A percentile compares a stretch with the other conserved stretches of the same genome.
Conservation (phyloP, 495 filamentous ascomycete genomes). For the Xylaria curta region DNA sequence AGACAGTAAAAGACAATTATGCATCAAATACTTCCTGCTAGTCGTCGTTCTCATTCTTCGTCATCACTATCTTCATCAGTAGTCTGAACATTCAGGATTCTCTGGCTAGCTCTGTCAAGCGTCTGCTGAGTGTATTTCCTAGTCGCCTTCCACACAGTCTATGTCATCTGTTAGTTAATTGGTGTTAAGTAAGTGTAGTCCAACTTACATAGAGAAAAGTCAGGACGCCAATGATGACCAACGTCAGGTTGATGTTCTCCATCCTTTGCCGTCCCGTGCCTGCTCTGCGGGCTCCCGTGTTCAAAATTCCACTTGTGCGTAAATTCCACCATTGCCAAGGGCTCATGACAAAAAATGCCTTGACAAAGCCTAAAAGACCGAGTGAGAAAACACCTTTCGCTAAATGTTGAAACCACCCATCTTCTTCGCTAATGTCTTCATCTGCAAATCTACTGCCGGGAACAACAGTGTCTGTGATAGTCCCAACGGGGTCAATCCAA, state of each 20-base stretch:
- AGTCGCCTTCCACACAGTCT: slow-evolving; percentile 84
- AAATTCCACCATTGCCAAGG: slow-evolving; percentile 81
- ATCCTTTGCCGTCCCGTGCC: slow-evolving; percentile 74
- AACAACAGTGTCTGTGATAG: slow-evolving; percentile 46
- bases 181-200: background rate
- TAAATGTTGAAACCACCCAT: slow-evolving; percentile 79
- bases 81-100: slow-evolving; percentile 79
- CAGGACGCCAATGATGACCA: slow-evolving; percentile 78
- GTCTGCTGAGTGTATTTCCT: slow-evolving; percentile 70
- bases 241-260: slow-evolving; percentile 73
- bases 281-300: slow-evolving; percentile 55
- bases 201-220: slow-evolving; percentile 82
- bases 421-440: slow-evolving; percentile 49
- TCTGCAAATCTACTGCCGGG: slow-evolving; percentile 43
- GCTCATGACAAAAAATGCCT: slow-evolving; percentile 74
- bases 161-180: slow-evolving; percentile 16
- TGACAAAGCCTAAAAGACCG: slow-evolving; percentile 84
- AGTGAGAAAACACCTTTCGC: slow-evolving; percentile 84
- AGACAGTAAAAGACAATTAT: background rate
- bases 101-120: slow-evolving; percentile 77
- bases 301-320: slow-evolving; percentile 50
- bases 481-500: slow-evolving; percentile 75
- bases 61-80: slow-evolving; percentile 75
- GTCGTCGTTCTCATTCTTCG: slow-evolving; percentile 50
- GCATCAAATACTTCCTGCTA: slow-evolving; percentile 13